These are phyloP conservation scores for Penicillium desertorum DNA, from an alignment of 495 filamentous ascomycete species.

Conservation along the genomic window DNA sequence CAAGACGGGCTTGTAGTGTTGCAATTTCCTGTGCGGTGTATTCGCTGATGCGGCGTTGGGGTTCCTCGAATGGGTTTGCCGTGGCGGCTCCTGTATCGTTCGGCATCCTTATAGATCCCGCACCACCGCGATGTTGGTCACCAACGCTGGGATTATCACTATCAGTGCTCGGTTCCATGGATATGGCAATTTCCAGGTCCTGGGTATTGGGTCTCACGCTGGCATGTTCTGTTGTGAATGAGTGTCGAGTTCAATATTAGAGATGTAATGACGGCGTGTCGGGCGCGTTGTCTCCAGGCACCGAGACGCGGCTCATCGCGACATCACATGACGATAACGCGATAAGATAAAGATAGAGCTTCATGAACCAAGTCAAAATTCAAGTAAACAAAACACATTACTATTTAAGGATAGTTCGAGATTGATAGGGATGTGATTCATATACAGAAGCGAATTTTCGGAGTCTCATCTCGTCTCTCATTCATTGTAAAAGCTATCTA, in stretches of 20 bases:
- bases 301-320: conserved; percentile 36
- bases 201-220: conserved; percentile 36
- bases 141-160: conserved; percentile 58
- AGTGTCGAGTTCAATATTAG: conserved; percentile 14
- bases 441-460: not conserved
- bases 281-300: conserved; percentile 14
- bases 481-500: conserved; percentile 13
- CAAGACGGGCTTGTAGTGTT: conserved; percentile 77
- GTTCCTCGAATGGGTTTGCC: conserved; percentile 77
- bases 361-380: not conserved
- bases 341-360: conserved; percentile 12
- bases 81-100: conserved; percentile 33
- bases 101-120: conserved; percentile 40
- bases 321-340: conserved; percentile 43
- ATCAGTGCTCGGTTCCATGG: conserved; percentile 28
- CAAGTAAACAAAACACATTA: not conserved
- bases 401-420: not conserved
- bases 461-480: conserved; percentile 14
- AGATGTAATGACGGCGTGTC: conserved; percentile 30
- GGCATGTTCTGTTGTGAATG: conserved; percentile 35
- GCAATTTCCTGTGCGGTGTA: conserved; percentile 91
- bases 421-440: not conserved
- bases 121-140: conserved; percentile 66
- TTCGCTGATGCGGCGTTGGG: conserved; percentile 62
- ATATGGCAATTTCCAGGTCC: not conserved